These are phyloP conservation scores for Leccinum obscurum DNA, from an alignment of 768 basidiomycete species.

Conservation along the genomic window DNA sequence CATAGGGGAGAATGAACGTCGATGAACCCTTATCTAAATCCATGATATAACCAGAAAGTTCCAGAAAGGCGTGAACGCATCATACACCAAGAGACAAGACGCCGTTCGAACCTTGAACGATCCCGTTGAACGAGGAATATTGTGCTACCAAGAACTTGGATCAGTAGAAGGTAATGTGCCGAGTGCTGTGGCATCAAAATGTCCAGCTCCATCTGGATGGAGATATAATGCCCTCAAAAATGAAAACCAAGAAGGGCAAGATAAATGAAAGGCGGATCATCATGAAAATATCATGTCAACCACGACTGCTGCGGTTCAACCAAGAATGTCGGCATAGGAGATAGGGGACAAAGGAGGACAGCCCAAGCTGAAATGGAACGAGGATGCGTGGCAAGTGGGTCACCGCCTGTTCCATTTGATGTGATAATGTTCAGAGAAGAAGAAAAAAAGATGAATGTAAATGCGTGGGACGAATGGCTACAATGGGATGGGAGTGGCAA, in stretches of 20 bases:
- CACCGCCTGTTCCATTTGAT: conserved; percentile 3
- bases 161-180: neutral
- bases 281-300: conserved; percentile 1
- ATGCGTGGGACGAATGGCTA: conserved; percentile 33
- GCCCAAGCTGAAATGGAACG: conserved; percentile 8
- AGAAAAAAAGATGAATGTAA: conserved; percentile 7
- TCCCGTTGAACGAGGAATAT: neutral
- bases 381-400: conserved; percentile 1
- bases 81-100: conserved; percentile 8
- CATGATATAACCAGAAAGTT: neutral
- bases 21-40: neutral
- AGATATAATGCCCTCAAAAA: conserved; percentile 8
- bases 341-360: conserved; percentile 17
- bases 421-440: conserved; percentile 1
- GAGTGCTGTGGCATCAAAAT: conserved; percentile 10
- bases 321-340: conserved; percentile 1
- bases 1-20: neutral
- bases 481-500: conserved; percentile 30
- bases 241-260: conserved; percentile 4
- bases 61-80: conserved; percentile 2
- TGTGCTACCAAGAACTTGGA: neutral
- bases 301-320: neutral
- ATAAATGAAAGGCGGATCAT: conserved; percentile 9
- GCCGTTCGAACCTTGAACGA: neutral
- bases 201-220: conserved; percentile 24